Evolutionary conservation across 768 basidiomycete species (phyloP).

Genomic region (Dictyophora rubrovolvata): DNA sequence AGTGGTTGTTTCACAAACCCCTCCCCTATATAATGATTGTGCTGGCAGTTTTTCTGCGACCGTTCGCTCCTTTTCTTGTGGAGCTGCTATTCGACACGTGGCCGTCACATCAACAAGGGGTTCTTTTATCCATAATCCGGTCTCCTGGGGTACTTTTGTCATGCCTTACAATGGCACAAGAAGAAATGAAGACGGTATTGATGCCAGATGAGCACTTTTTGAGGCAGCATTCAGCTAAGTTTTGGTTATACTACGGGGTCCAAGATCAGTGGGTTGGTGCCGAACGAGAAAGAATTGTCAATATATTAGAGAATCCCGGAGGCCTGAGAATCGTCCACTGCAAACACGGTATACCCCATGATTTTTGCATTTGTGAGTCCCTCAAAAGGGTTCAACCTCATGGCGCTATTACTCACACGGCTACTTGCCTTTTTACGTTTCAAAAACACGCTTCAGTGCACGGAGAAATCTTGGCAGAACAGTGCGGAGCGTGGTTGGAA

Average conservation of each 20-base stretch:
- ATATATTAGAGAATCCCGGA: constrained; percentile 25
- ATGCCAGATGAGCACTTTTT: constrained; percentile 40
- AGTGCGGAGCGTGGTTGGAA: constrained; percentile 38
- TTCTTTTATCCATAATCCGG: constrained; percentile 38
- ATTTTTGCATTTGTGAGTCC: constrained; percentile 67
- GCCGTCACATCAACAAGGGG: constrained; percentile 36
- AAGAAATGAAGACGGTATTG: constrained; percentile 57
- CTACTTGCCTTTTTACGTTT: background rate
- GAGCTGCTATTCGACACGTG: constrained; percentile 37
- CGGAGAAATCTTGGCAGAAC: constrained; percentile 35
- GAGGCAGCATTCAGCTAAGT: constrained; percentile 24
- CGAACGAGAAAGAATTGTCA: constrained; percentile 36
- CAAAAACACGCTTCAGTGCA: constrained; percentile 32
- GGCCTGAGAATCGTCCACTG: constrained; percentile 34
- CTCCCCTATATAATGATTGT: constrained; percentile 33
- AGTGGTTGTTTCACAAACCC: constrained; percentile 42
- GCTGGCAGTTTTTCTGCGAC: constrained; percentile 33
- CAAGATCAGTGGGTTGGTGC: constrained; percentile 62
- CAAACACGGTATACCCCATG: constrained; percentile 46
- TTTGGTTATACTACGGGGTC: constrained; percentile 52
- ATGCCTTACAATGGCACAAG: constrained; percentile 48
- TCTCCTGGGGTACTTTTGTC: constrained; percentile 45
- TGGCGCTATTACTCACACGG: background rate
- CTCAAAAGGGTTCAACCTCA: too few relatives aligned
- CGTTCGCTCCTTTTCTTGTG: constrained; percentile 31